Percentiles rank a stretch among this genome's conserved stretches.
phyloP scores from a whole-genome alignment of 192 early-diverging fungal genomes.

The Coemansia biformis region DNA sequence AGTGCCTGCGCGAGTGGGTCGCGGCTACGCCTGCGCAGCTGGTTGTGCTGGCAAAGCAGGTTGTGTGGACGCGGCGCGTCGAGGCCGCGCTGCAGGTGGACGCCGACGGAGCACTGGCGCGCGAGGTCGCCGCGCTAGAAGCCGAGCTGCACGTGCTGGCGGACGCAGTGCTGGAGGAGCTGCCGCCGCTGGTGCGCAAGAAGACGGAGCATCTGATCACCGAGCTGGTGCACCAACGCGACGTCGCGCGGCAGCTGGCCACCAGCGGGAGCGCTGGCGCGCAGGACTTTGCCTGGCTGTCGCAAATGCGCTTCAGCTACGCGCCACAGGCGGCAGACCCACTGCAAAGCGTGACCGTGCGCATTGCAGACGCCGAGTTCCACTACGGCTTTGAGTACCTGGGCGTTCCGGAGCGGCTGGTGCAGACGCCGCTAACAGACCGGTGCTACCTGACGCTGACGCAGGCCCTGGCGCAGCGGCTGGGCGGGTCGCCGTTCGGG shows the following conservation, averaged over 20 bases:
- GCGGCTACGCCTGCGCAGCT: slow-evolving; percentile 88
- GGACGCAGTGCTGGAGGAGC: slow-evolving; percentile 85
- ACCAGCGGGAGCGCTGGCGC: slow-evolving; percentile 47
- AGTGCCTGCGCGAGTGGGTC: slow-evolving; percentile 74
- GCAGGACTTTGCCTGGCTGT: slow-evolving; percentile 92
- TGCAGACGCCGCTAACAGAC: slow-evolving; percentile 98
- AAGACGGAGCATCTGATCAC: slow-evolving; percentile 99
- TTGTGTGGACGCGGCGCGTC: slow-evolving; percentile 82
- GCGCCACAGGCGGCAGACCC: slow-evolving; percentile 59
- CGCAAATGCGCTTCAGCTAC: slow-evolving; percentile 94
- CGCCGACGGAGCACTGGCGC: slow-evolving; percentile 41
- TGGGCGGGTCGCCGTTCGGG: slow-evolving; percentile 98
- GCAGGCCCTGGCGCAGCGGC: slow-evolving; percentile 85
- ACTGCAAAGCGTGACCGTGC: slow-evolving; percentile 65
- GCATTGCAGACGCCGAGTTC: slow-evolving; percentile 93
- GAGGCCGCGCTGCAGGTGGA: slow-evolving; percentile 63
- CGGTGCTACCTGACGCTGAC: slow-evolving; percentile 97
- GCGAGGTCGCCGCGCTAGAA: slow-evolving; percentile 59
- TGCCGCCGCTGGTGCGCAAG: slow-evolving; percentile 72
- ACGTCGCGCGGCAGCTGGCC: slow-evolving; percentile 72
- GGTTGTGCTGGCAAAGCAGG: slow-evolving; percentile 85
- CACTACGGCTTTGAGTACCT: slow-evolving; percentile 97
- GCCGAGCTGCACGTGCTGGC: slow-evolving; percentile 80
- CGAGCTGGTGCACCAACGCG: slow-evolving; percentile 97
- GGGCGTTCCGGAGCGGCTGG: slow-evolving; percentile 92